A percentile compares a stretch with the other conserved stretches of the same genome.
phyloP scores from a whole-genome alignment of 306 rosid genomes.

The Quercus cerris region DNA sequence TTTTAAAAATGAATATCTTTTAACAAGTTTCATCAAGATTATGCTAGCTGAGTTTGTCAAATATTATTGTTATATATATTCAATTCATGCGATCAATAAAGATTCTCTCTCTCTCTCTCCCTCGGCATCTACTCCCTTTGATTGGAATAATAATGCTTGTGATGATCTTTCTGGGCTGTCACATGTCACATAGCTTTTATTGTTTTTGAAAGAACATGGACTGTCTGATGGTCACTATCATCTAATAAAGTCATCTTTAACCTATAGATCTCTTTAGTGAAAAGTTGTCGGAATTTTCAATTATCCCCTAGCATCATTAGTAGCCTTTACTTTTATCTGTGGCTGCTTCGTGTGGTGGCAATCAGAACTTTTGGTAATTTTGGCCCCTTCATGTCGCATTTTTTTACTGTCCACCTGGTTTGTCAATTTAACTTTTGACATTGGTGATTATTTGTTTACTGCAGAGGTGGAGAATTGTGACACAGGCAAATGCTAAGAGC shows the following conservation, averaged over 20 bases:
- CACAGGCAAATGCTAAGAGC: slow-evolving; percentile 72
- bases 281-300: neutral
- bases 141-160: neutral
- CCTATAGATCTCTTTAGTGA: neutral
- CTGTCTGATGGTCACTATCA: neutral
- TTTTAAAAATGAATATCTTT: too few species aligned
- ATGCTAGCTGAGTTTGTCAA: neutral
- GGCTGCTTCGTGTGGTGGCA: neutral
- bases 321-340: neutral
- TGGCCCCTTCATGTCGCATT: neutral
- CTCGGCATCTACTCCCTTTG: neutral
- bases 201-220: neutral
- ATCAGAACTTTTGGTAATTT: neutral
- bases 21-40: neutral
- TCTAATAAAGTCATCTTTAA: neutral
- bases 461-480: slow-evolving; percentile 83
- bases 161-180: neutral
- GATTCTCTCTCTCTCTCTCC: neutral
- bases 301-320: neutral
- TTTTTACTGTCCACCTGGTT: neutral
- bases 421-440: neutral
- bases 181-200: neutral
- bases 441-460: slow-evolving; percentile 27
- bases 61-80: neutral
- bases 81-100: neutral